phyloP scores from a whole-genome alignment of 2,329 filamentous ascomycete genomes.

The Aspergillus clavatus region DNA sequence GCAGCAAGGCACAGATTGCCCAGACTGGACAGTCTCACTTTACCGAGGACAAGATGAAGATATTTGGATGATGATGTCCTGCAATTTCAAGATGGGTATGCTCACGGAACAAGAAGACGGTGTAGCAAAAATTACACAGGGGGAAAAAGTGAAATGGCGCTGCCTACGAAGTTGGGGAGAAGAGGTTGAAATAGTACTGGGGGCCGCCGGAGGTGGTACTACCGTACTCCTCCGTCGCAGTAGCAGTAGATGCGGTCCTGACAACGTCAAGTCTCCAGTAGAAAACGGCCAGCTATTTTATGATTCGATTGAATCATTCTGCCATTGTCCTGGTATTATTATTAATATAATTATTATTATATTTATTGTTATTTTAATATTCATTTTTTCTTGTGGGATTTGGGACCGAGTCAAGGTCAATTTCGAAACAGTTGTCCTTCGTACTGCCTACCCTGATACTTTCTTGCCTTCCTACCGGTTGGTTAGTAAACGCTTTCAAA shows the following conservation, averaged over 20 bases:
- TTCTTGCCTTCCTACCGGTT: no score
- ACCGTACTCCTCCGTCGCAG: not conserved
- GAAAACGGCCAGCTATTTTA: not conserved
- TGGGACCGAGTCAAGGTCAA: no score
- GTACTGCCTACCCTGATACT: no score
- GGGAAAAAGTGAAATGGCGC: conserved; percentile 13
- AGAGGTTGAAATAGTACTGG: conserved; percentile 19
- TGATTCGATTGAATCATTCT: not conserved
- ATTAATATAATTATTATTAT: no score
- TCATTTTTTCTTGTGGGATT: no score
- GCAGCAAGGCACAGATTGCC: conserved; percentile 18
- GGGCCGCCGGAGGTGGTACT: not conserved
- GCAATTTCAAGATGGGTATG: conserved; percentile 6
- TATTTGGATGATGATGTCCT: conserved; percentile 10
- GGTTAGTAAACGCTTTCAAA: no score
- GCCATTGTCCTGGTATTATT: no score
- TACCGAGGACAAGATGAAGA: conserved; percentile 16
- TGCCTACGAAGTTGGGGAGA: conserved; percentile 15
- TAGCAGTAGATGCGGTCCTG: conserved; percentile 1
- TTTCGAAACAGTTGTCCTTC: no score
- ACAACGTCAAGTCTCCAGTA: not conserved
- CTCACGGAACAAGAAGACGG: conserved; percentile 3
- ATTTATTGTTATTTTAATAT: not conserved
- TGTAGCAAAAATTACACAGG: conserved; percentile 6
- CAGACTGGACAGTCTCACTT: conserved; percentile 18